phyloP scores from a whole-genome alignment of 257 asterid species.

The Nicotiana tomentosiformis region DNA sequence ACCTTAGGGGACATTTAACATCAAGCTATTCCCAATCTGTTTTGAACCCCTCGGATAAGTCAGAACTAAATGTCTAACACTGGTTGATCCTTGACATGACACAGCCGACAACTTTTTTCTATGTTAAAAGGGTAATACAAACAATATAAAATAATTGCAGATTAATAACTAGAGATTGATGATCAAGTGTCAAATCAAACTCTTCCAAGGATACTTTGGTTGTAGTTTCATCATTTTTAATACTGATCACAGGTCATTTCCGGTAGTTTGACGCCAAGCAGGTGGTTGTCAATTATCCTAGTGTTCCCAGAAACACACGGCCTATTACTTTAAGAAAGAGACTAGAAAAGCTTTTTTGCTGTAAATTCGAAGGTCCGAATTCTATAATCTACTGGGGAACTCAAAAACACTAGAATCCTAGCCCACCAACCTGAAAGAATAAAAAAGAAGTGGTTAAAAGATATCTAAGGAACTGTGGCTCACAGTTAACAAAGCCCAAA shows the following conservation, averaged over 20 bases:
- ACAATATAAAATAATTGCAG: neutral
- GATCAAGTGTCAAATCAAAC: slow-evolving; percentile 18
- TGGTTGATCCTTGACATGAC: neutral
- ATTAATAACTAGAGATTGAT: neutral
- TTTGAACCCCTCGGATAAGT: neutral
- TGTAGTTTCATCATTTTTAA: slow-evolving; percentile 8
- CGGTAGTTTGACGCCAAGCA: slow-evolving; percentile 23
- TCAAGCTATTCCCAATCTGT: neutral
- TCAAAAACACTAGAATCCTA: slow-evolving; percentile 17
- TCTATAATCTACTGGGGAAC: slow-evolving; percentile 3
- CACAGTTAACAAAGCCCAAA: neutral
- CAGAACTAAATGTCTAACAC: neutral
- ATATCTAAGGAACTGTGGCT: neutral
- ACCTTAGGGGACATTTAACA: neutral
- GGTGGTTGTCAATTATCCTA: slow-evolving; percentile 23
- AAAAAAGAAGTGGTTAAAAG: neutral
- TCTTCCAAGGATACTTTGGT: neutral
- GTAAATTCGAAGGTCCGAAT: slow-evolving; percentile 3
- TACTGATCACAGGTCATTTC: slow-evolving; percentile 24
- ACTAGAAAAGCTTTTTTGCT: slow-evolving; percentile 11
- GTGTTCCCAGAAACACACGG: slow-evolving; percentile 29
- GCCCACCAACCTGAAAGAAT: slow-evolving; percentile 29
- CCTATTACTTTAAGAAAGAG: slow-evolving; percentile 21
- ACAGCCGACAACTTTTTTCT: neutral
- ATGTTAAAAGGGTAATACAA: neutral